Conservation (phyloP, 129 eudicot genomes). For the Lactuca sativa region DNA sequence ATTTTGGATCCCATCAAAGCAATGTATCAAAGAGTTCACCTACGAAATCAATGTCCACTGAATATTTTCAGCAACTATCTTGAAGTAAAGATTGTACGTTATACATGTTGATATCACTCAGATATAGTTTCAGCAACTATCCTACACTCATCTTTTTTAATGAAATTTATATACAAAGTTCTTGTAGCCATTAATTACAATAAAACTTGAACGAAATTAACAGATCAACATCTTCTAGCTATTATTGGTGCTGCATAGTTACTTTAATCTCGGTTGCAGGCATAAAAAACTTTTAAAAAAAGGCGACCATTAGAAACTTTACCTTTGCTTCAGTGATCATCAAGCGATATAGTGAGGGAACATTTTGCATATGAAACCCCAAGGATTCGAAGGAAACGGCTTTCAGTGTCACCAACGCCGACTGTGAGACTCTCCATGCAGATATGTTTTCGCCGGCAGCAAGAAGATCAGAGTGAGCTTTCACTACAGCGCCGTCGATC, state of each 20-base stretch:
- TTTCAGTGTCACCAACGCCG: conserved; percentile 53
- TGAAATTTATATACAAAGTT: not conserved
- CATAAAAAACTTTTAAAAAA: not conserved
- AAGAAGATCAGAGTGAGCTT: conserved; percentile 55
- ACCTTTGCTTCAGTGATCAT: conserved; percentile 81
- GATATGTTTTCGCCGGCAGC: conserved; percentile 57
- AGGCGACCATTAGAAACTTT: not conserved
- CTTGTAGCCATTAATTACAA: not conserved
- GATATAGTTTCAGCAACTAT: too few species aligned
- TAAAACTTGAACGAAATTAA: not conserved
- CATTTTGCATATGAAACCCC: conserved; percentile 67
- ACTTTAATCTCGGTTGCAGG: not conserved
- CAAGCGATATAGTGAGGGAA: conserved; percentile 60
- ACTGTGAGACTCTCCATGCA: conserved; percentile 71
- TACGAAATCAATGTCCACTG: too few species aligned
- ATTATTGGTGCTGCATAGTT: not conserved
- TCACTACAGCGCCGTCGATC: conserved; percentile 54
- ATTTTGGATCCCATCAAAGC: too few species aligned
- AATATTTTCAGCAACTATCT: too few species aligned
- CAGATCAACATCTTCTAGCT: not conserved
- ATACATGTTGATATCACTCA: too few species aligned
- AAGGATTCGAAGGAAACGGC: conserved; percentile 72
- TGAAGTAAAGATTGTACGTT: too few species aligned
- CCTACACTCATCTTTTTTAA: not conserved
- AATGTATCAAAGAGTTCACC: too few species aligned